Base-by-base conservation (phyloP, 2,329 filamentous ascomycete genomes). In the Apiospora hydei region DNA sequence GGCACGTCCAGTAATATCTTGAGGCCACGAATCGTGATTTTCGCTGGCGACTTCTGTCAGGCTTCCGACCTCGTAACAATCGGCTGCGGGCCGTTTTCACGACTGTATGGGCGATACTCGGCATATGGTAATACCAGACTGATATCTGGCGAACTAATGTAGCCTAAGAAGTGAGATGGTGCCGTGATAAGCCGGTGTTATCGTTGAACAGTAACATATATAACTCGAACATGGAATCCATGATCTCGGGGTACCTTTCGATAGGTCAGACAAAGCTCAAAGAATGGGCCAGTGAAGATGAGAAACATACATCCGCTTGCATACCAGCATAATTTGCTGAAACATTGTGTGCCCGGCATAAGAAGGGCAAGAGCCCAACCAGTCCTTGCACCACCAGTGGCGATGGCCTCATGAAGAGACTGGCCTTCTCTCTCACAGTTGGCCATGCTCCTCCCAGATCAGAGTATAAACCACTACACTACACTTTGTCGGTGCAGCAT, bases 351-450 rank as follows among this genome's bases (percentile, higher is more conserved):
- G 77, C 75, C 18, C 75, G 74, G 26, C 80, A 76, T 46, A 77
- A 73, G 13, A 76, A 78, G 26, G 70, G 75, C 43, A 79, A 76
- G 77, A 74, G 24, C 77, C 70, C 16, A 78, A 44, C 67, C 78
- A 75, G 67, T 80, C 78, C 53, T 77, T 76, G 70, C 80, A 81
- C 71, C 79, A 75, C 80, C 79, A 81, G 66, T 81, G 80, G 8
- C 79, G 78, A n/a, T 71, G 73, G 1, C 79, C 80, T 78, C 80
- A 81, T 13, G 77, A 77, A 47, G 77, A 79, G 5, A 75, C 73
- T 4, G 79, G 73, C 51, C 80, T 76, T 68, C 73, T 73, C 61
- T 80, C 77, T 78, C 80, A 81, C 70, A 78, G 72, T 13, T 77
- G 69, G 57, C 26, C 61, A 21, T 51, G 41, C 1, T 16, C 34